A percentile compares a stretch with the other conserved stretches of the same genome.
phyloP scores from a whole-genome alignment of 805 yeast species.

The Kregervanrija pseudodelftensis region DNA sequence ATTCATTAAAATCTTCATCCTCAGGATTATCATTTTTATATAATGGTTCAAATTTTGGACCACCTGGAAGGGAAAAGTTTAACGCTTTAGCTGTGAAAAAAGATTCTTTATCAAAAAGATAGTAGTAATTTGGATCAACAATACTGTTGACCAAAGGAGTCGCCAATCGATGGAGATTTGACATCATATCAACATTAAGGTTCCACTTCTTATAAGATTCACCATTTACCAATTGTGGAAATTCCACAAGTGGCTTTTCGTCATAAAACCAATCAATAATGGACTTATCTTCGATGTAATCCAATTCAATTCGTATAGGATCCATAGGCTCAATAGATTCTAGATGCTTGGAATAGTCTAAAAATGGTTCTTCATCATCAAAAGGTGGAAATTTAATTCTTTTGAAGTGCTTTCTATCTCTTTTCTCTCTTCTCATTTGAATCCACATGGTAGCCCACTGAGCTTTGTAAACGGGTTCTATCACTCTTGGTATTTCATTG shows the following conservation, averaged over 20 bases:
- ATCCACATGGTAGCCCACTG: conserved; percentile 96
- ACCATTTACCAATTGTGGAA: conserved; percentile 54
- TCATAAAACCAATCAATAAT: conserved; percentile 79
- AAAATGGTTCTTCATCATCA: conserved; percentile 95
- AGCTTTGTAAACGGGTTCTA: conserved; percentile 84
- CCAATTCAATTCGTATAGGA: conserved; percentile 62
- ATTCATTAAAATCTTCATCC: conserved; percentile 77
- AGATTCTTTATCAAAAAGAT: conserved; percentile 70
- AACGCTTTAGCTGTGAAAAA: conserved; percentile 89
- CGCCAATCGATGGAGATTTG: conserved; percentile 58
- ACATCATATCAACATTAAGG: conserved; percentile 52
- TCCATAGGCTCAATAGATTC: conserved; percentile 67
- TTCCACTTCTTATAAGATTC: conserved; percentile 72
- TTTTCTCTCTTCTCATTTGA: conserved; percentile 88
- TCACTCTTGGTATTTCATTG: conserved; percentile 84
- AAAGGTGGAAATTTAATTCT: conserved; percentile 93
- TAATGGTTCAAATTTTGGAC: conserved; percentile 91
- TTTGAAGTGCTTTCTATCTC: conserved; percentile 83
- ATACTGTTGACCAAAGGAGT: conserved; percentile 60
- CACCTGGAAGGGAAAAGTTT: conserved; percentile 85
- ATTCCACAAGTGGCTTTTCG: conserved; percentile 61
- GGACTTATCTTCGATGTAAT: conserved; percentile 51
- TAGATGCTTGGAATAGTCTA: conserved; percentile 74
- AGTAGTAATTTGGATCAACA: conserved; percentile 51
- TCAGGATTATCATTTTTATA: conserved; percentile 58